phyloP scores from a whole-genome alignment of 2,329 filamentous ascomycete genomes.

The Cadophora sp. region DNA sequence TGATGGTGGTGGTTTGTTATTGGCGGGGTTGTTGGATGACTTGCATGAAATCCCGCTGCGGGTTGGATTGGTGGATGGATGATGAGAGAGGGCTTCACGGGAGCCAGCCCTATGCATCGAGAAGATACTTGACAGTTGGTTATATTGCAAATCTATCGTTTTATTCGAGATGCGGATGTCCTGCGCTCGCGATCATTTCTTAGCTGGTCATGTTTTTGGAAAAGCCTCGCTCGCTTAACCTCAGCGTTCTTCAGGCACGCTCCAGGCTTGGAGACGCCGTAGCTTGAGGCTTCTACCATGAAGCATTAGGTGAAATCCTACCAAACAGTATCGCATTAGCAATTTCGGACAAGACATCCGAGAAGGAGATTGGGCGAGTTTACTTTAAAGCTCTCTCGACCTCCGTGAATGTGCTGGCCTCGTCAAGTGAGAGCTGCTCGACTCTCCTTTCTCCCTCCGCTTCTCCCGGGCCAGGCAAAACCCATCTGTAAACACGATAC shows the following conservation, averaged over 20 bases:
- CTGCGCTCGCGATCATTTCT: too few relatives aligned
- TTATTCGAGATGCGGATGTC: too few relatives aligned
- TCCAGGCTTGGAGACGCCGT: background rate
- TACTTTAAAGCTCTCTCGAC: background rate
- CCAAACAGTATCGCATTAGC: background rate
- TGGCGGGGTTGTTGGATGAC: background rate
- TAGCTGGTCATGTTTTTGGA: too few relatives aligned
- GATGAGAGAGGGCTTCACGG: too few relatives aligned
- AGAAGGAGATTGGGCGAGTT: background rate
- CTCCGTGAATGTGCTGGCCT: constrained; percentile 5
- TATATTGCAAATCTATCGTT: too few relatives aligned
- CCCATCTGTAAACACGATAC: constrained; percentile 13
- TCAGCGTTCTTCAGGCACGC: background rate
- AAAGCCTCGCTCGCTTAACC: too few relatives aligned
- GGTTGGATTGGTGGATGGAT: too few relatives aligned
- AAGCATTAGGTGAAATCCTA: background rate
- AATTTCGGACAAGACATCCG: background rate
- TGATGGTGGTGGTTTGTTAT: background rate
- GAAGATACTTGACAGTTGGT: too few relatives aligned
- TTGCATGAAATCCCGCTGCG: background rate
- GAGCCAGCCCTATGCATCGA: too few relatives aligned
- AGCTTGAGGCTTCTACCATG: background rate
- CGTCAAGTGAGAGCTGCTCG: constrained; percentile 1
- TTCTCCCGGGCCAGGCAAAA: constrained; percentile 1
- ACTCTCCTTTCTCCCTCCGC: background rate